Evolutionary conservation across 352 stramenopile species (phyloP), one percentile per base, ranked within the genome.

Genomic region (Pythium myriotylum): DNA sequence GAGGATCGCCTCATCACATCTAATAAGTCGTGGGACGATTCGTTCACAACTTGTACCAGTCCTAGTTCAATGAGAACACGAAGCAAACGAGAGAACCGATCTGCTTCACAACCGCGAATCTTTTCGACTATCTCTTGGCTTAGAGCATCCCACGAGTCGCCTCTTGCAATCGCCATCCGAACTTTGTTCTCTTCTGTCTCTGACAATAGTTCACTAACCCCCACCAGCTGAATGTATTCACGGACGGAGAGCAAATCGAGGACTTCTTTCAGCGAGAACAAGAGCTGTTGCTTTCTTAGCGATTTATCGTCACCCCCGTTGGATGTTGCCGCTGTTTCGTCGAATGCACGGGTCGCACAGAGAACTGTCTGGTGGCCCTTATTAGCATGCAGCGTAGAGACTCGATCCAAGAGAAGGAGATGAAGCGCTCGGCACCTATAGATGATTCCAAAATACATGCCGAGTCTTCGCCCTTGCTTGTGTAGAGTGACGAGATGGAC

Each of bases 211-310:
- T 92, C 83, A 9, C 66, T 81, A 16, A 87, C 65, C 9, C 86
- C 86, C 22, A 89, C 77, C 43, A 95, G 62, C 20, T 92, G 81
- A 13, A 92, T 72, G 51, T 88, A 95, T 41, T 92, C 84, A 16
- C 77, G 77, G 22, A 92, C 65, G 17, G 68, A 77, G 39, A 92
- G 49, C 24, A 83, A 49, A 56, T 91, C 75, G 16, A 94, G 56
- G 8, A 94, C 71, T 50, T 92, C 80, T 65, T 91, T 81, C 22
- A 92, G 60, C 17, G 71, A 68, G 59, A 92, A 92, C 8, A 84
- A 61, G 7, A 79, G 40, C 19, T 80, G 60, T 9, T 46, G 24
- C 20, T 16, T 8, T n/a, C 58, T 23, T 3, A 35, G 4, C 22
- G 32, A 14, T 13, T 5, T 8, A 19, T n/a, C 50, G 3, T 57